Evolutionary conservation across 768 basidiomycete genomes (phyloP), one percentile per base, ranked within the genome.

Genomic region (Lentinula sp.): DNA sequence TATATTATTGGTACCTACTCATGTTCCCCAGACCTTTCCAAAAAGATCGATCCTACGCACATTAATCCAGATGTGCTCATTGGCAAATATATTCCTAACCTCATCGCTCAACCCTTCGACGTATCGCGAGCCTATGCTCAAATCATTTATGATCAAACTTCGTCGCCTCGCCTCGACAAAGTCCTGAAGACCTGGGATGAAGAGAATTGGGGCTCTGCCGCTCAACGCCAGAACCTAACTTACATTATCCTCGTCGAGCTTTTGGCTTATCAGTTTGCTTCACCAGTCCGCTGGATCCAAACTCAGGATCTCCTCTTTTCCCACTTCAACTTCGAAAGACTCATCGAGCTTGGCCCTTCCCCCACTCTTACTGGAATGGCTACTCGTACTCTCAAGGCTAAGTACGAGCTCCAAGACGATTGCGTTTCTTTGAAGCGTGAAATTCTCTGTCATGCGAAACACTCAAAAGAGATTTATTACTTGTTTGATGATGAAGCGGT

Each of bases 251-350:
- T 99, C 61, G 95, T 98, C 63, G 97, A 99, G 71, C 85, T 98
- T 50, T 81, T 99, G 53, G 93, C 97, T 13, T 99, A 99, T 71
- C 97, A 99, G 72, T 98, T 96, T 67, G 95, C 96, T 0, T 98
- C 96, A 1, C 95, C 97, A 6, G 96, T 99, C 18, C 90, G 95
- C 54, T 99, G 97, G 97, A 99, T 99, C 68, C 92, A 98, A 77
- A 99, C 96, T 0, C 97, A 99, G 71, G 97, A 99, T 69, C 82
- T 91, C 28, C 82, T 99, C 60, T 99, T 99, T 79, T 83, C 81
- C 9, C 74, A 86, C 8, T 97, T 86, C 79, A 79, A 80, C 49
- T 97, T 97, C 68, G 96, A 98, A 74, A 87, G 97, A 15, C 81
- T 98, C 68, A 89, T 99, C 67, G 97, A 99, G 72, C 78, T 99